Percentiles rank a stretch among this genome's conserved stretches.
Conservation (phyloP, 108 stramenopile genomes). For the Heterococcus sp. region DNA sequence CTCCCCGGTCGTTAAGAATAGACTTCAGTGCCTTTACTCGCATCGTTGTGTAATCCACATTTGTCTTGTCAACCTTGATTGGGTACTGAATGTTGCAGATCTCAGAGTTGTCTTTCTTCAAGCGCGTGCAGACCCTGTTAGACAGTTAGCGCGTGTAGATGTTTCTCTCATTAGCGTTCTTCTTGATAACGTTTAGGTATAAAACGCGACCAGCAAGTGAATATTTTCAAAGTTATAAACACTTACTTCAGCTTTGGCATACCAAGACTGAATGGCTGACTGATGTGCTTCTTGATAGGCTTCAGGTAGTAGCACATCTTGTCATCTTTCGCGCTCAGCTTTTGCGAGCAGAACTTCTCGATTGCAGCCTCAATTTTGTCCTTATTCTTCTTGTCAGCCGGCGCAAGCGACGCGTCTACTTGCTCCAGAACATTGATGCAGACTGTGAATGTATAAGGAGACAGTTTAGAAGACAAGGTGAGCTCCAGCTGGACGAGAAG, state of each 20-base stretch:
- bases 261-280: constrained; percentile 86
- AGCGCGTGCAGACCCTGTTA: constrained; percentile 77
- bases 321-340: constrained; percentile 60
- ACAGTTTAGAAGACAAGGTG: neutral
- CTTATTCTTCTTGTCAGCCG: constrained; percentile 52
- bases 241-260: constrained; percentile 76
- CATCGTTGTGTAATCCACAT: constrained; percentile 85
- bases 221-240: constrained; percentile 59
- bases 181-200: too few relatives aligned
- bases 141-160: neutral
- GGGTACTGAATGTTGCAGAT: constrained; percentile 64
- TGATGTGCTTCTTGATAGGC: constrained; percentile 91
- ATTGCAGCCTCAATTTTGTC: constrained; percentile 52
- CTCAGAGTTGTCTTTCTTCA: constrained; percentile 89
- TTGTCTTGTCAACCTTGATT: constrained; percentile 62
- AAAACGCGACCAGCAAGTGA: too few relatives aligned
- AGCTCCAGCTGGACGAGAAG: neutral
- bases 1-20: constrained; percentile 90
- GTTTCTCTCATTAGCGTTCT: constrained; percentile 68
- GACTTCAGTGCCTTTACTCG: constrained; percentile 94
- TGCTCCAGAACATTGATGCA: constrained; percentile 54
- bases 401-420: constrained; percentile 29
- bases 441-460: constrained; percentile 25
- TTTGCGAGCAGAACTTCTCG: constrained; percentile 45
- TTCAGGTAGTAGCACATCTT: constrained; percentile 96